Evolutionary conservation across 352 stramenopile genomes (phyloP).

Genomic region (Phytophthora hibernalis): DNA sequence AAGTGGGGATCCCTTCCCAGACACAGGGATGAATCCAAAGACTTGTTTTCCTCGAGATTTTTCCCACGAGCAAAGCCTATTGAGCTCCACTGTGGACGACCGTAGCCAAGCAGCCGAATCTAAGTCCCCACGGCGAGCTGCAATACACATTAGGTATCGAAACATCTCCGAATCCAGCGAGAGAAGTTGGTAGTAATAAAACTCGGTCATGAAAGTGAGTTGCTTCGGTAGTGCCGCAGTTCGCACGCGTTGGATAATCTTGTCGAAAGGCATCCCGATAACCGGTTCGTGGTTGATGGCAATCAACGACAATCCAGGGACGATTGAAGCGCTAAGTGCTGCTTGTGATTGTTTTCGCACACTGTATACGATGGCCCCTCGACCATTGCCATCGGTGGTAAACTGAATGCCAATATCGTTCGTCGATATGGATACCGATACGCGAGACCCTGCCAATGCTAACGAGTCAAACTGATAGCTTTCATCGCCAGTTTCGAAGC

Average conservation of each 20-base stretch:
- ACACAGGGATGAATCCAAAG: slow-evolving; percentile 70
- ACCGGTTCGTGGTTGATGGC: slow-evolving; percentile 87
- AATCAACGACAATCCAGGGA: slow-evolving; percentile 77
- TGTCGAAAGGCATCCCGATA: slow-evolving; percentile 78
- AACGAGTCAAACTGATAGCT: slow-evolving; percentile 51
- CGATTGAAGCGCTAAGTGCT: slow-evolving; percentile 70
- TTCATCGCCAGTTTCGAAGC: slow-evolving; percentile 53
- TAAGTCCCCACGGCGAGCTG: slow-evolving; percentile 70
- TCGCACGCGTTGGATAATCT: slow-evolving; percentile 71
- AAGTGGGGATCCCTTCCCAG: slow-evolving; percentile 60
- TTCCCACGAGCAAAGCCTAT: slow-evolving; percentile 76
- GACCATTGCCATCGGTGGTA: slow-evolving; percentile 76
- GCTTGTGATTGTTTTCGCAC: slow-evolving; percentile 86
- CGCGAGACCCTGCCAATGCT: slow-evolving; percentile 58
- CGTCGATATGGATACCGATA: slow-evolving; percentile 84
- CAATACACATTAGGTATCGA: slow-evolving; percentile 79
- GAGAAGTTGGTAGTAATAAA: slow-evolving; percentile 87
- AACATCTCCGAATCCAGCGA: slow-evolving; percentile 83
- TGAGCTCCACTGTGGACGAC: slow-evolving; percentile 62
- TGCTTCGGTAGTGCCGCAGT: slow-evolving; percentile 77
- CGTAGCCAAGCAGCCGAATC: slow-evolving; percentile 72
- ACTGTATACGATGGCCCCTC: slow-evolving; percentile 77
- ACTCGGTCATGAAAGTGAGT: slow-evolving; percentile 84
- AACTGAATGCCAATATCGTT: slow-evolving; percentile 87
- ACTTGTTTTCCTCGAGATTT: slow-evolving; percentile 73